Percentiles rank a stretch among this genome's conserved stretches.
These are phyloP conservation scores for Delitschia confertaspora DNA, from an alignment of 495 filamentous ascomycete species.

Conservation along the genomic window DNA sequence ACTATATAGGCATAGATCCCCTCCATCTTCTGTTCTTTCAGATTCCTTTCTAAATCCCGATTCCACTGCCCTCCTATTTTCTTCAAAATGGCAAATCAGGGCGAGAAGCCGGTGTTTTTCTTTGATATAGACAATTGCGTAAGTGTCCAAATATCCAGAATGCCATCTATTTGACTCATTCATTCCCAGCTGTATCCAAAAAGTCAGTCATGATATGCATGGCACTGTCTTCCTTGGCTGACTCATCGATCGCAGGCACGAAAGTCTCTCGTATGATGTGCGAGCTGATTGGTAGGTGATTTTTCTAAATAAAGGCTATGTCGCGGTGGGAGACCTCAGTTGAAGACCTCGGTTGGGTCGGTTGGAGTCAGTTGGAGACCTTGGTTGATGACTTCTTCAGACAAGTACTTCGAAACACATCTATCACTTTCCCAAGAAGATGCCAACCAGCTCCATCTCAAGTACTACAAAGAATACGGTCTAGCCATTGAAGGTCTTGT, in stretches of 20 bases:
- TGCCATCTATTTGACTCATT: conserved; percentile 2
- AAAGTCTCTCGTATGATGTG: conserved; percentile 32
- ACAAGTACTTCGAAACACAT: conserved; percentile 73
- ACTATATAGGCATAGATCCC: no score
- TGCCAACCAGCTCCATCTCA: conserved; percentile 69
- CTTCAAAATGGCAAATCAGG: conserved; percentile 6
- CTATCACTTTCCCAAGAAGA: conserved; percentile 64
- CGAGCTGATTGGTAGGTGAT: conserved; percentile 32
- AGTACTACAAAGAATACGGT: conserved; percentile 93
- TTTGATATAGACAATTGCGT: conserved; percentile 98
- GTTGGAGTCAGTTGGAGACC: no score
- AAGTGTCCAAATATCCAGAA: conserved; percentile 31
- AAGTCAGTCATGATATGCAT: conserved; percentile 40
- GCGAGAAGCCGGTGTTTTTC: conserved; percentile 57
- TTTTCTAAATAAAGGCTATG: no score
- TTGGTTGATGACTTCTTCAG: conserved; percentile 29
- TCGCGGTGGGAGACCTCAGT: no score
- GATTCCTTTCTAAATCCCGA: no score
- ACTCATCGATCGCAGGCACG: conserved; percentile 18
- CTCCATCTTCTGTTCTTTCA: no score
- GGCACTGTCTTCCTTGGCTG: conserved; percentile 1
- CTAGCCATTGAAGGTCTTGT: conserved; percentile 94
- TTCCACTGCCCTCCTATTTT: no score
- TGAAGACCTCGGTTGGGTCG: no score
- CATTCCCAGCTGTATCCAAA: conserved; percentile 49